Conservation (phyloP, 768 basidiomycete genomes). For the Amanita rubescens region DNA sequence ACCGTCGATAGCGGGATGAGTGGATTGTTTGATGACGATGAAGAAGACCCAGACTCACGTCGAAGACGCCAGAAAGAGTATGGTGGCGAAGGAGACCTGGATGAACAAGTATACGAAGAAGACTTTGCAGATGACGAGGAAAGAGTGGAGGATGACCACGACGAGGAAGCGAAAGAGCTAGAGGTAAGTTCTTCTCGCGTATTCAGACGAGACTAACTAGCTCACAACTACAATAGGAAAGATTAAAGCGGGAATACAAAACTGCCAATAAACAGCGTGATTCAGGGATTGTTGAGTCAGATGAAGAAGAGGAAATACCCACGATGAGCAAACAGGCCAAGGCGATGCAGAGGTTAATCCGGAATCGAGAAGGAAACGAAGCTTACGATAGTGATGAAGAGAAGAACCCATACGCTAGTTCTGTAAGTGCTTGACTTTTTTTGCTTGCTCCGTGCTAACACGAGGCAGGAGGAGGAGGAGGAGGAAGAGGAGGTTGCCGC, state of each 20-base stretch:
- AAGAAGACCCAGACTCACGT: slow-evolving; percentile 46
- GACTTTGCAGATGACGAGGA: slow-evolving; percentile 88
- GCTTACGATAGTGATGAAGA: slow-evolving; percentile 82
- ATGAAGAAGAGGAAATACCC: slow-evolving; percentile 60
- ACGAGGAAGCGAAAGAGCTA: slow-evolving; percentile 79
- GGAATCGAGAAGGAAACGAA: slow-evolving; percentile 73
- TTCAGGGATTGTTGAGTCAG: slow-evolving; percentile 63
- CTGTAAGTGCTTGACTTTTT: slow-evolving; percentile 35
- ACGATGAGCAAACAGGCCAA: slow-evolving; percentile 62
- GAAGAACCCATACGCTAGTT: slow-evolving; percentile 76
- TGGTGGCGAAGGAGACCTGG: slow-evolving; percentile 73
- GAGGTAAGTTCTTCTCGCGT: slow-evolving; percentile 41
- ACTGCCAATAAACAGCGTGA: slow-evolving; percentile 69
- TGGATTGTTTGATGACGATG: slow-evolving; percentile 62
- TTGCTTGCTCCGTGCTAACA: slow-evolving; percentile 8
- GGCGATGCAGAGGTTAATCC: slow-evolving; percentile 81
- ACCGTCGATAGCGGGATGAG: slow-evolving; percentile 61
- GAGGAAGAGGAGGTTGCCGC: slow-evolving; percentile 49
- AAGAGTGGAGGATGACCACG: slow-evolving; percentile 64
- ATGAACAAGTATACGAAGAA: slow-evolving; percentile 78
- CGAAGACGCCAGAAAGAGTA: slow-evolving; percentile 48
- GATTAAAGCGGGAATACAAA: slow-evolving; percentile 76
- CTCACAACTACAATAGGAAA: slow-evolving; percentile 45
- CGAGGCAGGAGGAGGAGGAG: slow-evolving; percentile 54
- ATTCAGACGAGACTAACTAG: not conserved